Evolutionary conservation across 306 rosid species (phyloP), one percentile per base, ranked within the genome.

Genomic region (Vigna reflexopilosa): DNA sequence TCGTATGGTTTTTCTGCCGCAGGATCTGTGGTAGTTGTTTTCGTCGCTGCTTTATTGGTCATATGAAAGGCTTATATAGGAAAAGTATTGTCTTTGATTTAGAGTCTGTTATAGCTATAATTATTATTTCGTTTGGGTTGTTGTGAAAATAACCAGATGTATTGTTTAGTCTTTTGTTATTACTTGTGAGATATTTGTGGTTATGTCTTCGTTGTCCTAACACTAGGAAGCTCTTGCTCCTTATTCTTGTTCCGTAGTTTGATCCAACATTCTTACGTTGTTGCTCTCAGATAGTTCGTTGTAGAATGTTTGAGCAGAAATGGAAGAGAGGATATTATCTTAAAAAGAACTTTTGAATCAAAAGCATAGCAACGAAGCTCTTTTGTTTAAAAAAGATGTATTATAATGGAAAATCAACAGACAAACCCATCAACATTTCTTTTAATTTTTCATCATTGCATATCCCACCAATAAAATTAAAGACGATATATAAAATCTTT

Each of bases 41-140:
- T 87, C 30, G 64, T 55, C 32, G 87, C 84, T 3, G 72, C 78
- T 5, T 84, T 61, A 54, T 68, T 84, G 63, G 51, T 80, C 34
- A 72, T 85, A 52, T 92, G 82, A 82, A 67, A 40, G 28, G 28
- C 28, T 30, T 3, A 61, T 51, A 22, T 52, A 50, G 34, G 45
- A 30, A 30, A 30, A 30, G 5, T 30, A 30, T 30, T 4, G 4
- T 14, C 4, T 1, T 11, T 16, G 19, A 9, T 70, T 9, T 66
- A 19, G 1, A 24, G 55, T 15, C 51, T 49, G 0, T 32, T 7
- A 2, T 30, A 15, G 12, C 9, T 36, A 7, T 36, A 36, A 34
- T 73, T 54, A 19, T 44, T 76, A 17, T 63, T 76, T 69, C 3
- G 6, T 54, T 24, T 24, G 8, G 66, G 7, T 69, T 67, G 48